Evolutionary conservation across 176 grass and related monocot species (phyloP).

Genomic region (Rhynchospora pubera): DNA sequence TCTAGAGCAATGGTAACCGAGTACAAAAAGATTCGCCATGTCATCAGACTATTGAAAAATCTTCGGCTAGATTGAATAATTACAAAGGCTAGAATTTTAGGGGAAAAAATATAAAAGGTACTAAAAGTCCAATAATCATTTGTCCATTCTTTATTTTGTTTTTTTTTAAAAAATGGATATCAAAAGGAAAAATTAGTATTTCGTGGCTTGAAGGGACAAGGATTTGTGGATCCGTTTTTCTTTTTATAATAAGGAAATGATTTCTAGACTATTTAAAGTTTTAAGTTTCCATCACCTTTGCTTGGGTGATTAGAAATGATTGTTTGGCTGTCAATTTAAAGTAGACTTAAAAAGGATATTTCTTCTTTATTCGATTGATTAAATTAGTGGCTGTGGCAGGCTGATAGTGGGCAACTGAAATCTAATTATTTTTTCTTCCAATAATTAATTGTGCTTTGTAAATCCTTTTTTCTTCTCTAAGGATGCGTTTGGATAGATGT

Average conservation of each 20-base stretch:
- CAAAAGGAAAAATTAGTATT: background rate
- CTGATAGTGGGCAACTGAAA: background rate
- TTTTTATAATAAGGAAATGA: background rate
- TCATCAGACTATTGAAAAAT: background rate
- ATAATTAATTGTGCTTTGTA: background rate
- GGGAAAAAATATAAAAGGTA: background rate
- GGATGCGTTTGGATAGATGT: too few species aligned
- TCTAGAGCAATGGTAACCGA: background rate
- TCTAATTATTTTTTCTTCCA: background rate
- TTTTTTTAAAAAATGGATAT: background rate
- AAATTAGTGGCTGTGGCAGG: background rate
- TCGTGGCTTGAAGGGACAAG: background rate
- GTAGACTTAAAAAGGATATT: background rate
- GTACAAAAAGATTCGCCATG: background rate
- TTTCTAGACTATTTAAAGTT: constrained; percentile 1
- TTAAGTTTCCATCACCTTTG: background rate
- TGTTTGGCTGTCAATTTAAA: constrained; percentile 13
- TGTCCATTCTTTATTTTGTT: background rate
- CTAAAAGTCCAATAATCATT: background rate
- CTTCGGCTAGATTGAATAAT: background rate
- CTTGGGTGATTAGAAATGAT: constrained; percentile 14
- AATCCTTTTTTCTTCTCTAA: background rate
- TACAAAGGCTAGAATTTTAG: background rate
- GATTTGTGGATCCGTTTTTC: background rate
- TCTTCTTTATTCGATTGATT: background rate